Conservation (phyloP, 352 stramenopile genomes). For the Phytophthora sp. region DNA sequence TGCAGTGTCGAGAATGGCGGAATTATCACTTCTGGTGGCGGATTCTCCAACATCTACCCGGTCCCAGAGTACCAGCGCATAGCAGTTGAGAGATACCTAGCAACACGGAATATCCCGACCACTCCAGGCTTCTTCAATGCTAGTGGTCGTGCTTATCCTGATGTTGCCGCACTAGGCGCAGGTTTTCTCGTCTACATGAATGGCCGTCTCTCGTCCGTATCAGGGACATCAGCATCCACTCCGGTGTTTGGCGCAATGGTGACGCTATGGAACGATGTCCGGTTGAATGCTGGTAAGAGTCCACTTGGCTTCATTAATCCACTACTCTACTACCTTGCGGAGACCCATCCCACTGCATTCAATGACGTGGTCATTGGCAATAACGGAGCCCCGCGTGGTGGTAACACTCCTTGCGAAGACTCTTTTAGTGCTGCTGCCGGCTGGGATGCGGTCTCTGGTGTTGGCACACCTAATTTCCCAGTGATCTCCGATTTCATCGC, state of each 20-base stretch:
- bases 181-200: conserved; percentile 75
- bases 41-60: conserved; percentile 87
- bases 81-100: conserved; percentile 73
- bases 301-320: conserved; percentile 90
- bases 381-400: conserved; percentile 69
- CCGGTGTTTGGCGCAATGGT: conserved; percentile 88
- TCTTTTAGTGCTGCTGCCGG: conserved; percentile 84
- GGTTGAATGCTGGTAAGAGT: conserved; percentile 79
- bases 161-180: conserved; percentile 82
- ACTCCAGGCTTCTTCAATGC: conserved; percentile 76
- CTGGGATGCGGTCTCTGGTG: conserved; percentile 90
- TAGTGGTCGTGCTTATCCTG: conserved; percentile 88
- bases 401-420: conserved; percentile 55
- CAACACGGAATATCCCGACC: conserved; percentile 51
- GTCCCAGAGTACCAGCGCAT: conserved; percentile 79
- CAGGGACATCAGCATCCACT: conserved; percentile 87
- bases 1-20: conserved; percentile 74
- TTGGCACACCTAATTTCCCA: conserved; percentile 86
- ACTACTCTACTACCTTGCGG: conserved; percentile 80
- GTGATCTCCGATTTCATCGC: conserved; percentile 65
- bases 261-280: conserved; percentile 87
- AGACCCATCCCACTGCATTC: conserved; percentile 66
- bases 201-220: conserved; percentile 51
- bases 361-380: conserved; percentile 89
- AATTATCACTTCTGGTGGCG: conserved; percentile 87